Evolutionary conservation across 129 eudicot species (phyloP), one percentile per base, ranked within the genome.

Genomic region (Flaveria bidentis): DNA sequence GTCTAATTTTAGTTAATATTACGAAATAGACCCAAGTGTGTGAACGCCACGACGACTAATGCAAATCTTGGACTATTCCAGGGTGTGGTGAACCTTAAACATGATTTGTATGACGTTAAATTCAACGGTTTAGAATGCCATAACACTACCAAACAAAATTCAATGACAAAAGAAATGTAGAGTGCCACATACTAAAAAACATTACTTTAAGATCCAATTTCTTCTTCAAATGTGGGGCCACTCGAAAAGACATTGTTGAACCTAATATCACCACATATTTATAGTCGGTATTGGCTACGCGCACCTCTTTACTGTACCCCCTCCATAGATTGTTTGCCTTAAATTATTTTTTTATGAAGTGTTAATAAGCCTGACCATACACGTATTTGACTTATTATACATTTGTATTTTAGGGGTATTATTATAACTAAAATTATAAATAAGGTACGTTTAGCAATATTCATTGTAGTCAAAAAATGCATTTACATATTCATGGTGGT

Each of bases 261-360:
- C 76, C 55, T 50, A 16, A 49, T n/a, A 78, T 76, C 71, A 63
- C 41, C 82, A 22, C 71, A 68, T 22, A 75, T 67, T 67, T 57
- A 20, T 11, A 20, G 28, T 57, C 14, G 7, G 7, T 36, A 36
- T 36, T 36, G 7, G 41, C 41, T 36, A 36, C 41, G 5, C 41
- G 7, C 7, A 5, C 41, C 41, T 7, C 7, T 36, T 36, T 36
- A 36, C 41, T 36, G 7, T 36, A 36, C 1, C 7, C 41, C 5
- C 4, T 36, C 41, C 41, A 36, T 36, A 36, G 4, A 36, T 36
- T 36, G 41, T 36, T 36, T 36, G 36, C 36, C 36, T 30, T 30
- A 30, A 30, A 30, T 36, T 36, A 36, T 5, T 36, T 36, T 36
- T 36, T 36, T 4, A 36, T 36, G 0, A 36, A 36, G 41, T 36